Evolutionary conservation across 2,329 filamentous ascomycete species (phyloP).

Genomic region (Sporothrix luriei): DNA sequence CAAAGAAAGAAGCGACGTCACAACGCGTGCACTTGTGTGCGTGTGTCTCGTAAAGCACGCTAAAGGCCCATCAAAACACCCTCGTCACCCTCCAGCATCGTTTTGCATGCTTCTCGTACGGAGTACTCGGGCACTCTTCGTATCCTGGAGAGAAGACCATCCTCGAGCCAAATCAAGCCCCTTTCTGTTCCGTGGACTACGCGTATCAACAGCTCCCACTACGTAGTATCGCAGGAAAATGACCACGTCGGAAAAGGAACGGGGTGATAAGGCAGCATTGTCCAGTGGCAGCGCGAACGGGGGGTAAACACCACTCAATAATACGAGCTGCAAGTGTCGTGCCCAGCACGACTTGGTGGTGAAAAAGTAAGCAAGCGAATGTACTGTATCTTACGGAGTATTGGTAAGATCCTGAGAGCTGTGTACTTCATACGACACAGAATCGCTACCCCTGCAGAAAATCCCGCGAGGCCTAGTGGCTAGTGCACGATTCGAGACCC

Average conservation of each 20-base stretch:
- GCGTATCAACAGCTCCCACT: background rate
- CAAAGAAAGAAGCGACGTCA: background rate
- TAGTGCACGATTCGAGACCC: constrained; percentile 22
- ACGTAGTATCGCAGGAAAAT: background rate
- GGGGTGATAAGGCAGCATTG: background rate
- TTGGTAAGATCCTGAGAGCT: background rate
- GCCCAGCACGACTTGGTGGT: background rate
- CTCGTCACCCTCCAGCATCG: no score
- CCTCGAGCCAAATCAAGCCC: background rate
- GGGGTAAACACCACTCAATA: background rate
- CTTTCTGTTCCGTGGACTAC: background rate
- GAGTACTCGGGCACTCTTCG: background rate
- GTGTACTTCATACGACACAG: constrained; percentile 1
- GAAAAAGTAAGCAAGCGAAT: no score
- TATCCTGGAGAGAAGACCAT: constrained; percentile 3
- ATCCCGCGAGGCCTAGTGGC: constrained; percentile 21
- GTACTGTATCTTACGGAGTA: no score
- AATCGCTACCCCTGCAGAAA: constrained; percentile 23
- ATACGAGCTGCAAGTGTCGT: constrained; percentile 10
- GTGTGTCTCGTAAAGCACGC: background rate
- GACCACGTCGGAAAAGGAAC: background rate
- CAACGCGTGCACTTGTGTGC: background rate
- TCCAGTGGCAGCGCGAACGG: constrained; percentile 10
- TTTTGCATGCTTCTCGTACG: no score
- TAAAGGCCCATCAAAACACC: no score